phyloP scores from a whole-genome alignment of 2,329 filamentous ascomycete genomes.

The Aureobasidium sp. region DNA sequence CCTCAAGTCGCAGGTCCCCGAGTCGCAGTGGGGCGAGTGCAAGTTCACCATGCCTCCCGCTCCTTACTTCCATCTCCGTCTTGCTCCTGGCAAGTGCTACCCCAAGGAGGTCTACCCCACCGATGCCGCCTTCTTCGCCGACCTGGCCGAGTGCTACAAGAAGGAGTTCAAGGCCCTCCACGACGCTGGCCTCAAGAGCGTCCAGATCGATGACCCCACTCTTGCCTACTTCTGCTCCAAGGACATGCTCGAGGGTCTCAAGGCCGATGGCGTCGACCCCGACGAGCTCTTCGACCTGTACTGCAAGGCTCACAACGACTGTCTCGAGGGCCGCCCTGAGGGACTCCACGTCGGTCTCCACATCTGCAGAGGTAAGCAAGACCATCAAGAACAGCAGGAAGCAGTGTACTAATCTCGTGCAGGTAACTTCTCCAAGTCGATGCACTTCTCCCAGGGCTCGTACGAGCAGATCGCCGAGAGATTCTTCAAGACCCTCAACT shows the following conservation, averaged over 20 bases:
- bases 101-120: conserved; percentile 24
- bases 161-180: conserved; percentile 30
- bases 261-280: conserved; percentile 28
- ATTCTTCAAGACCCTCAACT: conserved; percentile 31
- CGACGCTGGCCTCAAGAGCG: conserved; percentile 25
- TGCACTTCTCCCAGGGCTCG: conserved; percentile 30
- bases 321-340: conserved; percentile 25
- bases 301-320: conserved; percentile 30
- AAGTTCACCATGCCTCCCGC: conserved; percentile 33
- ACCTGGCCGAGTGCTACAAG: conserved; percentile 27
- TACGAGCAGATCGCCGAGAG: conserved; percentile 30
- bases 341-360: conserved; percentile 31
- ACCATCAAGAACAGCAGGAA: not conserved
- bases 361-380: conserved; percentile 27
- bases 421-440: conserved; percentile 31
- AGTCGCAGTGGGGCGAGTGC: conserved; percentile 26
- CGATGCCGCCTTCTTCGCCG: conserved; percentile 29
- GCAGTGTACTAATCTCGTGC: not conserved
- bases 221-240: conserved; percentile 31
- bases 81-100: conserved; percentile 30
- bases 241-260: conserved; percentile 27
- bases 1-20: conserved; percentile 23
- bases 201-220: conserved; percentile 32
- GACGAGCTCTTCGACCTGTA: conserved; percentile 29
- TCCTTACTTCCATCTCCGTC: conserved; percentile 29